Base-by-base conservation (phyloP, 441 rosid species). In the Rhodomyrtus psidioides region DNA sequence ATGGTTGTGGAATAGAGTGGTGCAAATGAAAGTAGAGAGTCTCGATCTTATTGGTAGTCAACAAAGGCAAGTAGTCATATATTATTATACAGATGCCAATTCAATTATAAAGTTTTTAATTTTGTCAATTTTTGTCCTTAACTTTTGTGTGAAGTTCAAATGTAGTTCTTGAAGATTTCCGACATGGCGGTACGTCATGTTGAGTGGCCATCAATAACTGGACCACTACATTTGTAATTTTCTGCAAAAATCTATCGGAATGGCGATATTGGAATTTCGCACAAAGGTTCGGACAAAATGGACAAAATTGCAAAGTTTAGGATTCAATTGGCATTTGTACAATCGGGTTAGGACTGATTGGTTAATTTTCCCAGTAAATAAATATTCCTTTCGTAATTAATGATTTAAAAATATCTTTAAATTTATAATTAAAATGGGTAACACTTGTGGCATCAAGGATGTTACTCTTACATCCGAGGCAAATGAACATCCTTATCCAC, bases 61-160 rank as follows among this genome's bases (percentile, higher is more conserved):
- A 30, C 46, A 42, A 7, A 13, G 34, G 1, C 13, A 8, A 30
- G 21, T 6, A 54, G 7, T 54, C 17, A 15, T 16, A 0, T 15
- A 53, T 16, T 16, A 53, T 5, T 16, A 2, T 54, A 6, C 8
- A 6, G 19, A 8, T 16, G 12, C 2, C 3, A 16, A 30, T 62
- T 62, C 0, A 9, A 0, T 62, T 16, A 2, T 30, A 62, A 62
- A 62, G 0, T 30, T 60, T 9, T 60, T 0, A 28, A 28, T 62
- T 28, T 15, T 62, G 2, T 19, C 39, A 28, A 62, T 16, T 62
- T 27, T 59, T 59, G 0, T 27, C 15, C 10, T 14, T 3, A 59
- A 30, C 3, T 17, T 62, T 28, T 62, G 42, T 0, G 3, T 16
- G 5, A 28, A 62, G 6, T 28, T 28, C 74, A 21, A 62, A 62